Percentiles rank a stretch among this genome's conserved stretches.
These are phyloP conservation scores for Hirschioporus abietinus DNA, from an alignment of 768 basidiomycete genomes.

Conservation along the genomic window DNA sequence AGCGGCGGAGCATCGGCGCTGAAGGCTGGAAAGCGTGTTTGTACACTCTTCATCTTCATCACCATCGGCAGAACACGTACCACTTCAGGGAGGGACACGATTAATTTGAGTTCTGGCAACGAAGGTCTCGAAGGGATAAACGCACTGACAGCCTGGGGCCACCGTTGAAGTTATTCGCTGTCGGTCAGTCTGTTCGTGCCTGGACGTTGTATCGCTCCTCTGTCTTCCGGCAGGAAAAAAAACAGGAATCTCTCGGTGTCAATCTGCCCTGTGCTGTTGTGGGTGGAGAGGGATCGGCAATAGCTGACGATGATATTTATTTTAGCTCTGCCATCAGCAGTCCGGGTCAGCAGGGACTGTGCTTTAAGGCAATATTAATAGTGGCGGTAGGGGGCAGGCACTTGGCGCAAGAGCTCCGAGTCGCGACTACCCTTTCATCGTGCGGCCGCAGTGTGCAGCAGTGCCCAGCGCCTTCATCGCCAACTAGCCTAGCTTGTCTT, in stretches of 20 bases:
- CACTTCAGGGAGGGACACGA: not conserved
- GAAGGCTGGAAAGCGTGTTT: too few relatives aligned
- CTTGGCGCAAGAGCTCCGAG: not conserved
- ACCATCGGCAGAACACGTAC: not conserved
- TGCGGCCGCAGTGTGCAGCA: not conserved
- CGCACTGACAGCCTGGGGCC: slow-evolving; percentile 1
- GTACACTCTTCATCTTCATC: not conserved
- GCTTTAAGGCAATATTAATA: not conserved
- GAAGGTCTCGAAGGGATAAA: not conserved
- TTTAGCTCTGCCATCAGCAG: not conserved
- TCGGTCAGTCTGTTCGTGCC: not conserved
- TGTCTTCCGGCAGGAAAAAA: too few relatives aligned
- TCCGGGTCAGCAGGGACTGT: not conserved
- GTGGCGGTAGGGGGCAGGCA: not conserved
- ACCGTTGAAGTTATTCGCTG: not conserved
- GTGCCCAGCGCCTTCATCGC: too few relatives aligned
- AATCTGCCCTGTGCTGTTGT: too few relatives aligned
- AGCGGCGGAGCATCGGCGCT: not conserved
- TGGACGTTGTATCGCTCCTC: too few relatives aligned
- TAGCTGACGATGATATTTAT: not conserved
- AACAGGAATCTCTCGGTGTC: too few relatives aligned
- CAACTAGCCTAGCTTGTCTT: too few relatives aligned
- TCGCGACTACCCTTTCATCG: not conserved
- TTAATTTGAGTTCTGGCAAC: not conserved
- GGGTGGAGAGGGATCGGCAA: too few relatives aligned